Conservation (phyloP, 2,329 filamentous ascomycete species). For the Epichloe sibirici region DNA sequence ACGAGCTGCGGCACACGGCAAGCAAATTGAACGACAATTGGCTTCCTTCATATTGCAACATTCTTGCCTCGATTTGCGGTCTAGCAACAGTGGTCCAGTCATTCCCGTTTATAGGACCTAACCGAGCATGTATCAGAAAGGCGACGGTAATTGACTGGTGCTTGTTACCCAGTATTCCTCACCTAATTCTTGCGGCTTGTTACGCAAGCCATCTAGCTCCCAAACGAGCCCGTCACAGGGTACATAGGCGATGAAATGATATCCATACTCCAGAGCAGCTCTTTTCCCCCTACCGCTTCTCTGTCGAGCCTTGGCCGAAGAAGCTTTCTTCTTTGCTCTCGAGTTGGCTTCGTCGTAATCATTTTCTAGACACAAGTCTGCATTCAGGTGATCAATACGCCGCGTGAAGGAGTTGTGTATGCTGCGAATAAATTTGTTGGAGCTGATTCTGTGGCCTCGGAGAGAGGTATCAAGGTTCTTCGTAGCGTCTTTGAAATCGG, state of each 20-base stretch:
- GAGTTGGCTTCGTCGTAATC: slow-evolving; percentile 30
- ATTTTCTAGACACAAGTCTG: slow-evolving; percentile 53
- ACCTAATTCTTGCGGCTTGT: slow-evolving; percentile 42
- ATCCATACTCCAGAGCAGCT: slow-evolving; percentile 48
- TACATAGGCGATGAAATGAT: slow-evolving; percentile 85
- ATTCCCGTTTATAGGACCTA: slow-evolving; percentile 11
- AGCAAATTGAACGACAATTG: slow-evolving; percentile 67
- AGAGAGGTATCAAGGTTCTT: slow-evolving; percentile 54
- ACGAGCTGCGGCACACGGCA: slow-evolving; percentile 57
- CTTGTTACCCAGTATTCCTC: background rate
- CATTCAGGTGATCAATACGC: slow-evolving; percentile 63
- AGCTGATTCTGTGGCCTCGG: slow-evolving; percentile 63
- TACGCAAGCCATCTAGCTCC: slow-evolving; percentile 79
- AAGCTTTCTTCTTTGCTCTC: slow-evolving; percentile 20
- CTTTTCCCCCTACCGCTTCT: slow-evolving; percentile 23
- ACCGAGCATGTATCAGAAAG: background rate
- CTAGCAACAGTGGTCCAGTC: slow-evolving; percentile 58
- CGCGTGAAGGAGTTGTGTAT: slow-evolving; percentile 83
- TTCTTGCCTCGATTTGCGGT: slow-evolving; percentile 53
- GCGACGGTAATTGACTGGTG: background rate
- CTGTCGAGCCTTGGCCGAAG: slow-evolving; percentile 21
- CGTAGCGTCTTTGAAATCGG: slow-evolving; percentile 63
- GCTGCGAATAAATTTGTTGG: slow-evolving; percentile 62
- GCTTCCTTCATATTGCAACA: slow-evolving; percentile 52
- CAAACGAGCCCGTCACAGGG: slow-evolving; percentile 63